Evolutionary conservation across 129 eudicot genomes (phyloP), one percentile per base, ranked within the genome.

Genomic region (Cynara cardunculus): DNA sequence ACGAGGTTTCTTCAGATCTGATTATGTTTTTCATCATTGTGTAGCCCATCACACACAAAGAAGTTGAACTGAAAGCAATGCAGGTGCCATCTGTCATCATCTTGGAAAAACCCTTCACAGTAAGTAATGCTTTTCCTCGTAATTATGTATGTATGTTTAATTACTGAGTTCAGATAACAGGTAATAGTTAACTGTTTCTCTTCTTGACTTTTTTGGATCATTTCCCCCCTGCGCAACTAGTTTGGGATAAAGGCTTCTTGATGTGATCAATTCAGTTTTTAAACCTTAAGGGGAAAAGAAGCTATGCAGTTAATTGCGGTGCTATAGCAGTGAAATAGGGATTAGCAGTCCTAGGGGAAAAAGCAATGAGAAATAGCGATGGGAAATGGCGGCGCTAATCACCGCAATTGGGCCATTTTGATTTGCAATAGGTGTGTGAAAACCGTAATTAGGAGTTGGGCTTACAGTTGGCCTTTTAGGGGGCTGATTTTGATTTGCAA

Each of bases 21-120:
- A 19, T 75, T 44, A 56, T 44, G 25, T 61, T 79, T 49, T 81
- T 77, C 59, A 44, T 77, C 53, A 30, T 78, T 78, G 61, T 85
- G 88, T 91, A 96, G 99, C 97, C 97, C 73, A 85, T 96, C 28
- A 44, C 90, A 59, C 97, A 86, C 80, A 96, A 88, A 81, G 99
- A 92, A 67, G 86, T 96, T 81, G 98, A 92, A 78, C 80, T 96
- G 89, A 90, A 87, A 77, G 93, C 89, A 31, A 83, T 59, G 35
- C 89, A 96, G 72, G 90, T 91, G 71, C 97, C 99, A 78, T 82
- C 91, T 76, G 87, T 80, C 77, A 93, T 92, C 75, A 80, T 89
- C 44, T 79, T 93, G 87, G 98, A 92, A 80, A 91, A 88, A 72
- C 97, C 99, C 41, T 92, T 96, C 79, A 35, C 83, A 83, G 99